Base-by-base conservation (phyloP, 1,284 basidiomycete species). In the Hypsizygus ulmarius region DNA sequence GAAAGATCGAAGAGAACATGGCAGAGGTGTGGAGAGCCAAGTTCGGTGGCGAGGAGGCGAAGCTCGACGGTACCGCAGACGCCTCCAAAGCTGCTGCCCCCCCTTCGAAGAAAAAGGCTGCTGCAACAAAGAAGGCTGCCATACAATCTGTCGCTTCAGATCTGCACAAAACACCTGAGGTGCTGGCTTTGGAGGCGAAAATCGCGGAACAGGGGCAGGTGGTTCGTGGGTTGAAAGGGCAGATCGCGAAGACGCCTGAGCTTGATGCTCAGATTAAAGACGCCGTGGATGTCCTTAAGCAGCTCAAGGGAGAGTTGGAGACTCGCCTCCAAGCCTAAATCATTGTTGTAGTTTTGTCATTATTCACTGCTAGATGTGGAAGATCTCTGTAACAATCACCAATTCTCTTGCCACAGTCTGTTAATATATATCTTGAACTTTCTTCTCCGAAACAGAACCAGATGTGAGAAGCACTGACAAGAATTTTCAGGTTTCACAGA, bases 1-100 rank as follows among this genome's bases (percentile, higher is more conserved):
- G 90, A 74, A 86, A 82, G 63, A 97, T 99, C 57, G 93, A 97
- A 51, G 90, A 93, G 58, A 88, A 84, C 67, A 90, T 90, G 84
- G 89, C 87, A 34, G 86, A 91, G 30, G 76, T 81, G 8, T 98
- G 90, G 88, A 79, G 87, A 54, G 71, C 70, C 40, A 84, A 86
- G 68, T 99, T 95, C 59, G 90, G 87, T 14, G 93, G 92, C 10
- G 75, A 60, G 7, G 71, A 74, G 49, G 58, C 68, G 62, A 58
- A 47, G 37, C 29, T 30, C 45, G 43, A 50, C 3, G 37, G 40
- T 9, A n/a, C 30, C 7, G 15, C 35, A 12, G 50, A 52, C 9
- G 18, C 45, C n/a, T 28, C 32, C 11, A 64, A 69, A 61, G 60
- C 66, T 46, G 19, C 67, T 3, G 60, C 63, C 5, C 61, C 65